Evolutionary conservation across 257 asterid species (phyloP).

Genomic region (Osmanthus fragrans): DNA sequence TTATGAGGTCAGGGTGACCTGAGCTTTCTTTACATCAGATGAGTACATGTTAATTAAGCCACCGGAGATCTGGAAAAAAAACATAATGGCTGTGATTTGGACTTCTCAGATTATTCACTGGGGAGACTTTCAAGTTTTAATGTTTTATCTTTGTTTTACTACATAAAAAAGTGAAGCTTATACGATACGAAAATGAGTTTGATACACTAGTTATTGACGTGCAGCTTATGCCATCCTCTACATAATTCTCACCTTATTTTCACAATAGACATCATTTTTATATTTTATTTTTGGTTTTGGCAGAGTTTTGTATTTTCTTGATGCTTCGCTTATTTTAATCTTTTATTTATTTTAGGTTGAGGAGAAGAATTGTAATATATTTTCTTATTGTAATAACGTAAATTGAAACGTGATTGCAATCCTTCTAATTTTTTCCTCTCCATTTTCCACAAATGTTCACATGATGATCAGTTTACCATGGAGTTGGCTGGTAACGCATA

Average conservation of each 20-base stretch:
- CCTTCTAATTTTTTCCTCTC: conserved; percentile 24
- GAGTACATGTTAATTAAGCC: not conserved
- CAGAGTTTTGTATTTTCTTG: not conserved
- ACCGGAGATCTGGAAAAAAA: not conserved
- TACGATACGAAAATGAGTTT: not conserved
- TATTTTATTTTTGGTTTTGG: not conserved
- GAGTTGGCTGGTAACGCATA: conserved; percentile 65
- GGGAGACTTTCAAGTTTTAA: not conserved
- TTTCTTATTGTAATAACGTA: not conserved
- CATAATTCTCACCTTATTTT: not conserved
- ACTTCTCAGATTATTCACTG: not conserved
- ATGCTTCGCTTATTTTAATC: conserved; percentile 5
- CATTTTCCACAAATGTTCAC: conserved; percentile 26
- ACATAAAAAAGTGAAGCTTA: not conserved
- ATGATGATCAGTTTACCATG: conserved; percentile 73
- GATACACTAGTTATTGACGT: not conserved
- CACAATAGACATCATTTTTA: not conserved
- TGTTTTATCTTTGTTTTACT: not conserved
- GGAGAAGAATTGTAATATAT: conserved; percentile 9
- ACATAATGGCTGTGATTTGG: not conserved
- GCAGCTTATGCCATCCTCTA: not conserved
- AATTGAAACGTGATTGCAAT: not conserved
- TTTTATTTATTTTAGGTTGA: conserved; percentile 29
- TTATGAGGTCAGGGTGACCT: not conserved
- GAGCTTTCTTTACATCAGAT: not conserved